These are phyloP conservation scores for Puccinia hordei DNA, from an alignment of 1,284 basidiomycete genomes.

Conservation along the genomic window DNA sequence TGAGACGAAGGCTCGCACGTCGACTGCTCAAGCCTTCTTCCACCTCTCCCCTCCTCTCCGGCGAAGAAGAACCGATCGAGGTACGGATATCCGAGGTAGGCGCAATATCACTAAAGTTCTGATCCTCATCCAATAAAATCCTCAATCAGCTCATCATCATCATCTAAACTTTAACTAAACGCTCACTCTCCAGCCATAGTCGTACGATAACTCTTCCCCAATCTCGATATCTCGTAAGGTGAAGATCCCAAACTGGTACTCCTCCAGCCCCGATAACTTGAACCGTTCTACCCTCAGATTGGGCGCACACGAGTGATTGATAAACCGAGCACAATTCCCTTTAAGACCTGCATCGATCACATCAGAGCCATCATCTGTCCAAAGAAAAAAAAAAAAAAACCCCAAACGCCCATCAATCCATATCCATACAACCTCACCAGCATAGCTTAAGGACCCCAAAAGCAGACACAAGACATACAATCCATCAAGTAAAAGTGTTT, in stretches of 20 bases:
- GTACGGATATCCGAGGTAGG: conserved; percentile 46
- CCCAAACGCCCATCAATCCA: too few relatives aligned
- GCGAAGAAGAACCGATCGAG: not conserved
- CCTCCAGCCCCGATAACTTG: conserved; percentile 45
- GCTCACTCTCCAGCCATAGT: conserved; percentile 45
- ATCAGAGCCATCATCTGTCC: conserved; percentile 45
- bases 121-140: not conserved
- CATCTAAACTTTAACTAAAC: too few relatives aligned
- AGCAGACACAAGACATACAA: conserved; percentile 25
- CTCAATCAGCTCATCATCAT: not conserved
- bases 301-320: conserved; percentile 47
- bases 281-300: conserved; percentile 40
- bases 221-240: conserved; percentile 45
- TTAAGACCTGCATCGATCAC: conserved; percentile 50
- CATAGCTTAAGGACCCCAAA: not conserved
- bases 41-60: not conserved
- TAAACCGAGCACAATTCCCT: conserved; percentile 46
- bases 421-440: too few relatives aligned
- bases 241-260: conserved; percentile 48
- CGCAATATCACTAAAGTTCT: conserved; percentile 49
- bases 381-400: not conserved
- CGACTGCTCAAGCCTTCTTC: not conserved
- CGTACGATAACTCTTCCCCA: conserved; percentile 44
- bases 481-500: conserved; percentile 49
- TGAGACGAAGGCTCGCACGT: not conserved